phyloP scores from a whole-genome alignment of 176 grass and related monocot genomes.

The Areca catechu region DNA sequence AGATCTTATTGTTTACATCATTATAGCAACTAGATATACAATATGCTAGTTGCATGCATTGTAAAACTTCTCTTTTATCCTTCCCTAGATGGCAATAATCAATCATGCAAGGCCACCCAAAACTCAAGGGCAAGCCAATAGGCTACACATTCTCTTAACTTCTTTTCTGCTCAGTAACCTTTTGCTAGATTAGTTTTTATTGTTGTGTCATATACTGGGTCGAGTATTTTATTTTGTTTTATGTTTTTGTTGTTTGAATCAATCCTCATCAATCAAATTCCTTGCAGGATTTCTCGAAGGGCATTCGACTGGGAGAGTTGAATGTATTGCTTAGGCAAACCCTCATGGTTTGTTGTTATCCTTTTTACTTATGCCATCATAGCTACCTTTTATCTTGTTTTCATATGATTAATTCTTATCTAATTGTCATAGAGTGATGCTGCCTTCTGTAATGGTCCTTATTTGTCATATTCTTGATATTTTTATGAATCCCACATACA shows the following conservation, averaged over 20 bases:
- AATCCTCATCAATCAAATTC: slow-evolving; percentile 11
- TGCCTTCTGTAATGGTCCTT: no score
- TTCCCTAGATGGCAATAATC: no score
- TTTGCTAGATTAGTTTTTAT: background rate
- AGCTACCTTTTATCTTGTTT: slow-evolving; percentile 13
- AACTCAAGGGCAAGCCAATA: no score
- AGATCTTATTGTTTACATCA: no score
- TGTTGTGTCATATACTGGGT: background rate
- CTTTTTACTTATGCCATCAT: slow-evolving; percentile 20
- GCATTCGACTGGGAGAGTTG: slow-evolving; percentile 66
- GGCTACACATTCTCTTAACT: no score
- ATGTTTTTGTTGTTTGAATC: slow-evolving; percentile 7
- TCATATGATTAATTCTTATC: background rate
- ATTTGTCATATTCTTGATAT: no score
- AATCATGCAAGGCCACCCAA: no score
- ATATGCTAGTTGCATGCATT: no score
- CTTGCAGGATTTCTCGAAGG: slow-evolving; percentile 85
- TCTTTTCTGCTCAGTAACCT: no score
- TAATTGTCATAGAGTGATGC: background rate
- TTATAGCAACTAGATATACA: no score
- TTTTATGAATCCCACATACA: no score
- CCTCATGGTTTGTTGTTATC: slow-evolving; percentile 70
- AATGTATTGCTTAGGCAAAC: slow-evolving; percentile 89
- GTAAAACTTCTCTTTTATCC: no score
- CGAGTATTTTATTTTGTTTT: background rate